Evolutionary conservation across 768 basidiomycete genomes (phyloP), one percentile per base, ranked within the genome.

Genomic region (Paxillus involutus): DNA sequence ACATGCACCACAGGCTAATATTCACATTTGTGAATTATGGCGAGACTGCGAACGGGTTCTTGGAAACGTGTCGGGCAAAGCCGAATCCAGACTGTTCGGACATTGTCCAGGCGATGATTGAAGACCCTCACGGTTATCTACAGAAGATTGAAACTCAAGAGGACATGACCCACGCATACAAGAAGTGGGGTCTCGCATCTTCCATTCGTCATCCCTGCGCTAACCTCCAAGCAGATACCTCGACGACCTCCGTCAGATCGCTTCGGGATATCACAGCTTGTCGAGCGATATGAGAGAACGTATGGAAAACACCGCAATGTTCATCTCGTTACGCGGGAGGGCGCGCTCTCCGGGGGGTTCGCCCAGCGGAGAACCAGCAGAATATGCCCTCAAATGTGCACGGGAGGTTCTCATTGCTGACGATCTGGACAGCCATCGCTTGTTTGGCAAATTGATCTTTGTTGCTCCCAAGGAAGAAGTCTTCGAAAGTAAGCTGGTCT

Each of bases 21-120:
- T 94, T 96, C 67, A 78, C 80, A 14, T 95, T 91, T 60, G 82
- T 97, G 43, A 85, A 94, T 66, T 94, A 94, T 66, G 93, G 90
- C 1, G 63, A 76, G 1, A 72, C 77, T 9, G 94, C 87, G 30
- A 93, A 92, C 61, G 74, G 78, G 3, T 96, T 98, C 72, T 75
- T 98, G 36, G 79, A 78, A 47, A 85, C 87, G 6, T 90, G 91
- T 60, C 93, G 94, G 3, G 89, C 92, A 17, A 86, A 84, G 59
- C 81, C 81, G 29, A 88, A 91, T 62, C 94, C 94, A 3, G 89
- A 82, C 50, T 80, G 89, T 5, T 85, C 89, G 51, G 91, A 92
- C 69, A 77, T 91, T 36, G 84, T 82, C 1, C 76, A 79, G 45
- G 85, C 83, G 47, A 70, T 92, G 26, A 65, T 94, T 10, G 75